Evolutionary conservation across 495 filamentous ascomycete species (phyloP).

Genomic region (Immersiella caudata): DNA sequence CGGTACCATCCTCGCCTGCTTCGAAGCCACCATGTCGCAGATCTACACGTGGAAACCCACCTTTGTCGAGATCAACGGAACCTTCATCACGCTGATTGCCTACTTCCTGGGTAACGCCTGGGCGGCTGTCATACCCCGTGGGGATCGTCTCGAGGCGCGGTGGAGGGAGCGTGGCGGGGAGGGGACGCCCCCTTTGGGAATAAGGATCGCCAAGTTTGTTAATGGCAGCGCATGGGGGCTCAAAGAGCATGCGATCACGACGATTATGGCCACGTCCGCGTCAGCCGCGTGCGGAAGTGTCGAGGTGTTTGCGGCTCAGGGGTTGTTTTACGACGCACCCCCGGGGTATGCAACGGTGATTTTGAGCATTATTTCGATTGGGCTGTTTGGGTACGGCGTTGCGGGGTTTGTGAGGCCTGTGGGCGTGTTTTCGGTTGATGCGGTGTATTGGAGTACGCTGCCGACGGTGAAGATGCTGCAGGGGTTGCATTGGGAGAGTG

Average conservation of each 20-base stretch:
- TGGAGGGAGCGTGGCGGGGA: slow-evolving; percentile 23
- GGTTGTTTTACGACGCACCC: slow-evolving; percentile 49
- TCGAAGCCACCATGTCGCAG: slow-evolving; percentile 54
- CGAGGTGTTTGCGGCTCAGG: slow-evolving; percentile 45
- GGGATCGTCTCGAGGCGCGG: slow-evolving; percentile 36
- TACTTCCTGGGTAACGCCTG: slow-evolving; percentile 45
- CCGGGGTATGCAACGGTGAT: slow-evolving; percentile 41
- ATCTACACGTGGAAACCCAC: slow-evolving; percentile 40
- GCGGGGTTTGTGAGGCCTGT: slow-evolving; percentile 56
- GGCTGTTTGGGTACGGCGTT: slow-evolving; percentile 58
- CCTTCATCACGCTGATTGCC: slow-evolving; percentile 37
- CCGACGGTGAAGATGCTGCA: slow-evolving; percentile 48
- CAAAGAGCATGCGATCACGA: slow-evolving; percentile 51
- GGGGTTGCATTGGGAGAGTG: slow-evolving; percentile 41
- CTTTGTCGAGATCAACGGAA: slow-evolving; percentile 24
- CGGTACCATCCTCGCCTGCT: slow-evolving; percentile 47
- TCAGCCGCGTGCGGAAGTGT: slow-evolving; percentile 39
- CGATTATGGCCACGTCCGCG: slow-evolving; percentile 48
- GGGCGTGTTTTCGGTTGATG: slow-evolving; percentile 57
- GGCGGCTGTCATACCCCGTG: slow-evolving; percentile 47
- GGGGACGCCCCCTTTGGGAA: slow-evolving; percentile 21
- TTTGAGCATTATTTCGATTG: slow-evolving; percentile 47
- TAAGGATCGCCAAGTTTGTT: slow-evolving; percentile 38
- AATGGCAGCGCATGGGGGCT: slow-evolving; percentile 46
- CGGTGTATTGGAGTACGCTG: slow-evolving; percentile 48